A percentile compares a stretch with the other conserved stretches of the same genome.
These are phyloP conservation scores for Lojkania enalia DNA, from an alignment of 2,329 filamentous ascomycete genomes.

Conservation along the genomic window DNA sequence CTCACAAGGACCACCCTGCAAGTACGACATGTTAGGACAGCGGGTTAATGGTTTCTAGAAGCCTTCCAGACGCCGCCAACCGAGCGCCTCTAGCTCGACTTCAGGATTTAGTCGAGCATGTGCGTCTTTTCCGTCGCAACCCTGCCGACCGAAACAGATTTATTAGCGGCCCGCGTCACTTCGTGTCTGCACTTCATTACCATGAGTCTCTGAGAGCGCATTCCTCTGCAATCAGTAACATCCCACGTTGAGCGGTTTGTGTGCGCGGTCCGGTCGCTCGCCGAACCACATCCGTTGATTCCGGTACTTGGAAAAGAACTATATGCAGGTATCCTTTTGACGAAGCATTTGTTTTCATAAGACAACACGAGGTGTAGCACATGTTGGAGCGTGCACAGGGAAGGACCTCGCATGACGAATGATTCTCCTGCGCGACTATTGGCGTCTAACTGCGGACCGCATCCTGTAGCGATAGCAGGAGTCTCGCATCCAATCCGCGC, in stretches of 20 bases:
- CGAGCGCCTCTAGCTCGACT: constrained; percentile 4
- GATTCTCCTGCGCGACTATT: constrained; percentile 7
- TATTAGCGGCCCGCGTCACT: too few species aligned
- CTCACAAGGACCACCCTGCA: constrained; percentile 6
- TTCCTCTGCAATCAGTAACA: too few species aligned
- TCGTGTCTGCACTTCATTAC: too few species aligned
- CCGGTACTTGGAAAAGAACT: not conserved
- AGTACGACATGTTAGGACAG: constrained; percentile 7
- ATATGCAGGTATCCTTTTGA: not conserved
- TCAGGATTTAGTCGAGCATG: constrained; percentile 5
- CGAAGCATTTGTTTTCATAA: not conserved
- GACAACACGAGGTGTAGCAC: constrained; percentile 8
- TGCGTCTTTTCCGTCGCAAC: too few species aligned
- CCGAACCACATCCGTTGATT: not conserved
- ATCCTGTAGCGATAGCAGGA: constrained; percentile 1
- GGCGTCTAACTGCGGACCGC: constrained; percentile 5
- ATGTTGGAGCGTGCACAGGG: constrained; percentile 11
- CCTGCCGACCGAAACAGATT: not conserved
- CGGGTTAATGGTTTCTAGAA: constrained; percentile 17
- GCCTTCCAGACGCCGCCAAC: constrained; percentile 15
- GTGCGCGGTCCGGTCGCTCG: too few species aligned
- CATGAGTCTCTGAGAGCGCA: not conserved
- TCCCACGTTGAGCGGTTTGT: too few species aligned
- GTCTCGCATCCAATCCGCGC: not conserved
- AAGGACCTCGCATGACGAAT: constrained; percentile 18